Conservation (phyloP, 2,329 filamentous ascomycete genomes). For the Ilyonectria destructans region DNA sequence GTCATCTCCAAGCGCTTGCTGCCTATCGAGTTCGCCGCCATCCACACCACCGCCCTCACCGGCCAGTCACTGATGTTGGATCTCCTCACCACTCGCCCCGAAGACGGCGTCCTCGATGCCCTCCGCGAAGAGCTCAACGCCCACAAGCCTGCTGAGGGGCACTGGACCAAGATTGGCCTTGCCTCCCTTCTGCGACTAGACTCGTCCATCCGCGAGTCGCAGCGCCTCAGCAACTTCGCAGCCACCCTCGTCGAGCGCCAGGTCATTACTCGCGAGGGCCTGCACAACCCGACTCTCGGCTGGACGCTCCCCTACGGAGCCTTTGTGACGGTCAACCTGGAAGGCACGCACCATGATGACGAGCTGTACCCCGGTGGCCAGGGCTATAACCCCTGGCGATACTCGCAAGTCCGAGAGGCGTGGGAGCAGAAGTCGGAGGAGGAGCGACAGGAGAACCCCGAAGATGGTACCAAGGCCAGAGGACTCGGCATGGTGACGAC, state of each 20-base stretch:
- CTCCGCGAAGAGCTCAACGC: conserved; percentile 61
- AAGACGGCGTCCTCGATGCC: conserved; percentile 54
- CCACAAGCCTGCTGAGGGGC: conserved; percentile 48
- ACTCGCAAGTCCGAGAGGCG: conserved; percentile 60
- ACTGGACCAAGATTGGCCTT: conserved; percentile 65
- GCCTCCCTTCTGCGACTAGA: conserved; percentile 63
- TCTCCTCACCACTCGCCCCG: conserved; percentile 59
- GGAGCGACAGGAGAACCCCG: conserved; percentile 51
- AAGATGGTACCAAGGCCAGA: conserved; percentile 55
- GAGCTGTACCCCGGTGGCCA: conserved; percentile 60
- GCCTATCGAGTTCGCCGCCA: conserved; percentile 72
- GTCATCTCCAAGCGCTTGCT: conserved; percentile 68
- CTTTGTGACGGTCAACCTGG: conserved; percentile 61
- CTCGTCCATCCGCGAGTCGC: conserved; percentile 69
- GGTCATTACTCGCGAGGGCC: conserved; percentile 62
- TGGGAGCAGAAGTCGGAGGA: conserved; percentile 51
- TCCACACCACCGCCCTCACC: conserved; percentile 72
- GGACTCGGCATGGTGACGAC: conserved; percentile 68
- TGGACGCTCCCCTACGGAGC: conserved; percentile 59
- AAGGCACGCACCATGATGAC: conserved; percentile 64
- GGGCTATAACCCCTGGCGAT: conserved; percentile 67
- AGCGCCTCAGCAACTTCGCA: conserved; percentile 65
- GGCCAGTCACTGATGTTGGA: conserved; percentile 65
- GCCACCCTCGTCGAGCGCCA: conserved; percentile 64
- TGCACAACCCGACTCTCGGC: conserved; percentile 55